Evolutionary conservation across 2,329 filamentous ascomycete genomes (phyloP).

Genomic region (Colletotrichum neosansevieriae): DNA sequence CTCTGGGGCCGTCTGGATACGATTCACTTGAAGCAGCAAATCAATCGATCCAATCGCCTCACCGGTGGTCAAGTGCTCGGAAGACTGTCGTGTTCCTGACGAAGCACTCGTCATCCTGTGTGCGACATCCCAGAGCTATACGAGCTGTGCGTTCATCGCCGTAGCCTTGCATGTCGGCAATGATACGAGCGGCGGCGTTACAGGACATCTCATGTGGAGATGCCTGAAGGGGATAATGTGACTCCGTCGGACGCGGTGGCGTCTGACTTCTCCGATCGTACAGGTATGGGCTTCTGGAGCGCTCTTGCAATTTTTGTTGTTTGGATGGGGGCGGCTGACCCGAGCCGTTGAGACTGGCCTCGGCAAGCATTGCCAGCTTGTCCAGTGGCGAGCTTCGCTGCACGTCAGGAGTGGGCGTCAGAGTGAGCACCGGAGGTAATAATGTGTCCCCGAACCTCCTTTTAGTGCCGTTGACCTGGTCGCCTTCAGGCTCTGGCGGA

Average conservation of each 20-base stretch:
- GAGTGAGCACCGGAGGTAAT: conserved; percentile 33
- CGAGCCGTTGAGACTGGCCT: conserved; percentile 46
- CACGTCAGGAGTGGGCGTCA: conserved; percentile 36
- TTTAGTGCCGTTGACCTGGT: conserved; percentile 4
- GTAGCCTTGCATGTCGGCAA: conserved; percentile 55
- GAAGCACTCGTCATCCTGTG: conserved; percentile 46
- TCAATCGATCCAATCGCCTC: not conserved
- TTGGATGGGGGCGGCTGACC: conserved; percentile 7
- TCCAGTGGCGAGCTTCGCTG: conserved; percentile 45
- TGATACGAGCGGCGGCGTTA: conserved; percentile 51
- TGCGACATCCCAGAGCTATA: conserved; percentile 47
- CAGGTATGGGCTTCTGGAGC: conserved; percentile 38
- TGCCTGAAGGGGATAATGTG: conserved; percentile 38
- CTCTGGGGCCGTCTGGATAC: not conserved
- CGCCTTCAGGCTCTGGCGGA: conserved; percentile 13
- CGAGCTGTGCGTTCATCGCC: conserved; percentile 45
- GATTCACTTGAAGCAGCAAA: not conserved
- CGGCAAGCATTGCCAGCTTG: conserved; percentile 54
- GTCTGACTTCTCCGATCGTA: conserved; percentile 27
- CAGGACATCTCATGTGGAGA: conserved; percentile 52
- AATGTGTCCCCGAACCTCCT: conserved; percentile 29
- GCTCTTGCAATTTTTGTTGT: conserved; percentile 40
- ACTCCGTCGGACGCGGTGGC: conserved; percentile 39
- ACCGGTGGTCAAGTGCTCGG: conserved; percentile 47
- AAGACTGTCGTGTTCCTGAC: conserved; percentile 52